phyloP scores from a whole-genome alignment of 2,329 filamentous ascomycete species.

The Parascedosporium putredinis region DNA sequence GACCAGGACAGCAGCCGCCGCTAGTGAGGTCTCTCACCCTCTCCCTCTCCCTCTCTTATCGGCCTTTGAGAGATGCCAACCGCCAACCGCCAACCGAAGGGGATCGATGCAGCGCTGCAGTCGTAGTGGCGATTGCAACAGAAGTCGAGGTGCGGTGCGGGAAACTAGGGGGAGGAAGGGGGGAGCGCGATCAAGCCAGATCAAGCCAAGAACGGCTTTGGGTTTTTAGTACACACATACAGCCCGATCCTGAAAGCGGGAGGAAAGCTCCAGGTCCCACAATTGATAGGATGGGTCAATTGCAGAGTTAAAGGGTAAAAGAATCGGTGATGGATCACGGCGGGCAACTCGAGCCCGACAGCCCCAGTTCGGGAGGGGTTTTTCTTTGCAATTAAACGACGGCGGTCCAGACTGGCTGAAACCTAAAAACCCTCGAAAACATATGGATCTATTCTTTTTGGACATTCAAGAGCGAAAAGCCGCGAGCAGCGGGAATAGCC shows the following conservation, averaged over 20 bases:
- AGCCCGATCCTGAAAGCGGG: not conserved
- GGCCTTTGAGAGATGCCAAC: not conserved
- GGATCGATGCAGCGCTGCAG: too few species aligned
- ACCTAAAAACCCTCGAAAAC: not conserved
- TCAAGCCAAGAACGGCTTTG: not conserved
- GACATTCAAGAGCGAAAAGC: too few species aligned
- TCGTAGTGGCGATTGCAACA: too few species aligned
- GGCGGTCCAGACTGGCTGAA: not conserved
- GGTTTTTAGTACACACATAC: not conserved
- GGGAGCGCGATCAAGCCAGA: not conserved
- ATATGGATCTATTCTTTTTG: too few species aligned
- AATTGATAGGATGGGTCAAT: not conserved
- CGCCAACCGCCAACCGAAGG: too few species aligned
- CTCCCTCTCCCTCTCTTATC: too few species aligned
- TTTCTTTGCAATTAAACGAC: not conserved
- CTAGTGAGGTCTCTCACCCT: too few species aligned
- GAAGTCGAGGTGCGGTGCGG: not conserved
- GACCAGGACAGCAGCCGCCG: too few species aligned
- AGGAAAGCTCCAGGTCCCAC: not conserved
- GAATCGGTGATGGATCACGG: too few species aligned
- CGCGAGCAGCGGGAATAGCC: too few species aligned
- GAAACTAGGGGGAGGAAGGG: not conserved
- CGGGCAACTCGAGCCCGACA: too few species aligned
- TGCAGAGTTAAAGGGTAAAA: too few species aligned
- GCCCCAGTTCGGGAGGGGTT: not conserved